Base-by-base conservation (phyloP, 345 rosid species). In the Murraya paniculata region DNA sequence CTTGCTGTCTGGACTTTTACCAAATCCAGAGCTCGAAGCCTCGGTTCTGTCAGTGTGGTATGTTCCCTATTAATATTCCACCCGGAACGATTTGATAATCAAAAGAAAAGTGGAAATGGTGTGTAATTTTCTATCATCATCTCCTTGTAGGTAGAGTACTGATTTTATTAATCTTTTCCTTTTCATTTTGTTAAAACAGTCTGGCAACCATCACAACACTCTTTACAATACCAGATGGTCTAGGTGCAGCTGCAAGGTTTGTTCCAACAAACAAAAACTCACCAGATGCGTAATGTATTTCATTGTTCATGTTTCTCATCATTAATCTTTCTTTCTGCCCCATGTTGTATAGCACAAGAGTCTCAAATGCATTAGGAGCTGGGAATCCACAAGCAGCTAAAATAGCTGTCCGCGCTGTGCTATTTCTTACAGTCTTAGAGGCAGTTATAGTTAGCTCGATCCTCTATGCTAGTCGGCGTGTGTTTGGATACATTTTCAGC, bases 11-110 rank as follows among this genome's bases (percentile, higher is more conserved):
- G 97, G 99, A 21, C 64, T 92, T 13, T 74, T 93, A 55, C 97
- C 97, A 9, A 93, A 92, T 77, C 96, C 97, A 0, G 76, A 82
- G 89, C 98, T 95, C 65, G 97, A 92, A 85, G 84, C 97, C 79
- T 95, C 99, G 5, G 96, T 92, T 75, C 85, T 92, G 22, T 93
- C 99, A 9, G 85, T 93, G 4, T 92, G 98, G 98, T 93, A 90
- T 79, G 90, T 76, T 77, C n/a, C 33, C 61, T 27, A 14, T 35
- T 28, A 4, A 18, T 38, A 31, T 53, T 56, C 5, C 53, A 13
- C 50, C 4, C 1, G 16, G 50, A 45, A 45, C 50, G 13, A 45
- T 45, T 45, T 9, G 2, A 31, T 76, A 18, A 39, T 71, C 13
- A 50, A 28, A 76, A 65, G 6, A 31, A 53, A 8, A 65, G 4